Evolutionary conservation across 2,329 filamentous ascomycete genomes (phyloP), one percentile per base, ranked within the genome.

Genomic region (Epichloe uncinata): DNA sequence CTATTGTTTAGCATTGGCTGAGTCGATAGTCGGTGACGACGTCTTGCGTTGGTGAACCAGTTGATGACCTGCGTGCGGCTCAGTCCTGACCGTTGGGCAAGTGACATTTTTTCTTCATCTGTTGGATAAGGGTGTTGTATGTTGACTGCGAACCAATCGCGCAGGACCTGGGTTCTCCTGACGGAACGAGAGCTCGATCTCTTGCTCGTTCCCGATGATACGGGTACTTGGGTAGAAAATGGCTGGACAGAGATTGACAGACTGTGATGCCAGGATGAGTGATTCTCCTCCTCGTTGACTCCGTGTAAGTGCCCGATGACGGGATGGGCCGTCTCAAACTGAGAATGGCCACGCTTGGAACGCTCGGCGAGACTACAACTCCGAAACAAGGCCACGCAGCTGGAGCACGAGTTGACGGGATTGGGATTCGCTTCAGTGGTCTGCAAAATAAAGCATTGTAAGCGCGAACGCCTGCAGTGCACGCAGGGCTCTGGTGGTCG

Each of bases 21-120:
- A 37, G 58, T 37, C 44, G 63, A 57, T 37, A 71, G 58, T 7
- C 71, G 67, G 41, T 74, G 69, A 1, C 73, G 71, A 7, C 73
- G 67, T 18, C 73, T 64, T 1, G 71, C 72, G 54, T 76, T 76
- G 20, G 71, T 67, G 54, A 76, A 75, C 72, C 73, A 76, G 47
- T 72, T 73, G 20, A 68, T 60, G 3, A 75, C 66, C 35, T 73
- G 69, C 2, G 64, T 69, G 46, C 61, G 62, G 18, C 66, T 73
- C 15, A 75, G 63, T 0, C 72, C 72, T 0, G 72, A 73, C 52
- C 73, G 63, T 4, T 58, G 55, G 11, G 66, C 61, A 0, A 76
- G 62, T 3, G 56, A 52, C 0, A 57, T 47, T 48, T 73, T 74
- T 47, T 75, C 68, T 8, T 71, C 66, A 26, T 74, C 70, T 1